Conservation (phyloP, 768 basidiomycete species). For the Xanthoconium stramineum region DNA sequence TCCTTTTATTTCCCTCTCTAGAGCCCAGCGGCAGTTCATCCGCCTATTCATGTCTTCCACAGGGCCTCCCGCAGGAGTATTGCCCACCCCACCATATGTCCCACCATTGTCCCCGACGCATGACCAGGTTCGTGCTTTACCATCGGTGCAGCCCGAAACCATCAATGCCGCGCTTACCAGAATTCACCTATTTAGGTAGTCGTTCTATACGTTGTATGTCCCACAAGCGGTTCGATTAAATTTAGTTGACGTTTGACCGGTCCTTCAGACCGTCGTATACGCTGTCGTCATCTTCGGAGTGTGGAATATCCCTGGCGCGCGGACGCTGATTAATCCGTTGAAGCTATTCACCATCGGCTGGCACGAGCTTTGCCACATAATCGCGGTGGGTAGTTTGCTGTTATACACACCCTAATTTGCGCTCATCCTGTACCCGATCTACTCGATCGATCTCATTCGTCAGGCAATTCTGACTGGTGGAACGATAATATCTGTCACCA, state of each 20-base stretch:
- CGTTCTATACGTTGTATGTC: conserved; percentile 70
- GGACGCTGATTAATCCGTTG: conserved; percentile 77
- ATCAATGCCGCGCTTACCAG: conserved; percentile 22
- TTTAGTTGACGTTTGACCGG: conserved; percentile 6
- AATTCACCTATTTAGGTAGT: conserved; percentile 49
- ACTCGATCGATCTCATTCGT: neutral
- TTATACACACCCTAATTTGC: conserved; percentile 1
- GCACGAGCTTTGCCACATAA: conserved; percentile 86
- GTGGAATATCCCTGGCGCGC: conserved; percentile 82
- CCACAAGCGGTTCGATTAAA: conserved; percentile 11
- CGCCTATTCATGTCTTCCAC: conserved; percentile 32
- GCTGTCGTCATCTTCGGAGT: conserved; percentile 83
- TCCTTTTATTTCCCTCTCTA: conserved; percentile 1
- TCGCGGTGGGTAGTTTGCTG: conserved; percentile 48
- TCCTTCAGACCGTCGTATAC: conserved; percentile 71
- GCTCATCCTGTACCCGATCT: conserved; percentile 3
- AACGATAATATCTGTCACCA: conserved; percentile 72
- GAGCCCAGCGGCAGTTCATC: conserved; percentile 27
- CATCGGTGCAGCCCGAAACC: conserved; percentile 16
- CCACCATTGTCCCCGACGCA: conserved; percentile 59
- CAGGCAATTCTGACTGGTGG: conserved; percentile 81
- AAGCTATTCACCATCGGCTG: conserved; percentile 87
- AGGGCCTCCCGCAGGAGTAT: conserved; percentile 34
- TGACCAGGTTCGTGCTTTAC: conserved; percentile 57
- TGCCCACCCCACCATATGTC: conserved; percentile 31